Percentiles rank a stretch among this genome's conserved stretches.
These are phyloP conservation scores for Alternaria consortialis DNA, from an alignment of 2,329 filamentous ascomycete genomes.

Conservation along the genomic window DNA sequence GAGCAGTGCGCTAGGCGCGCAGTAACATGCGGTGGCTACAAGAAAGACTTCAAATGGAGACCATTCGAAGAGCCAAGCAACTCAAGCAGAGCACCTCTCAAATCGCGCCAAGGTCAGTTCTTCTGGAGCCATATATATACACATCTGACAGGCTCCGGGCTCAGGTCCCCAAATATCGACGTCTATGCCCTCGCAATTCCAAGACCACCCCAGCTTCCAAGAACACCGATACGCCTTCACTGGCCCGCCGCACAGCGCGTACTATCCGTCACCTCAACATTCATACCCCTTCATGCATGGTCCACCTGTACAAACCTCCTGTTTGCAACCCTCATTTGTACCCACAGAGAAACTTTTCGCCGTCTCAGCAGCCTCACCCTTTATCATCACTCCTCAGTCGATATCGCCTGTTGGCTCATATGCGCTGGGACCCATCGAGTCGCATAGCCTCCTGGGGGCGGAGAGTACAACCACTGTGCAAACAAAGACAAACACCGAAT, in stretches of 20 bases:
- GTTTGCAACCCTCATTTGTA: constrained; percentile 22
- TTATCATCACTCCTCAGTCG: constrained; percentile 33
- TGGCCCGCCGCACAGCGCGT: constrained; percentile 16
- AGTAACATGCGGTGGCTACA: constrained; percentile 74
- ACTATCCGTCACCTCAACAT: constrained; percentile 23
- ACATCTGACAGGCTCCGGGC: constrained; percentile 23
- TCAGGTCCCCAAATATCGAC: constrained; percentile 15
- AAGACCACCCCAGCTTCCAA: not conserved
- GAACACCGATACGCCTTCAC: constrained; percentile 18
- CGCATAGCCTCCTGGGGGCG: constrained; percentile 52
- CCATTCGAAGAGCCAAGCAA: constrained; percentile 72
- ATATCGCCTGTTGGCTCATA: constrained; percentile 44
- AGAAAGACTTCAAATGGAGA: constrained; percentile 79
- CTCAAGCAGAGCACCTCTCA: constrained; percentile 53
- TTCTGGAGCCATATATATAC: not conserved
- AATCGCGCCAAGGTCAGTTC: constrained; percentile 58
- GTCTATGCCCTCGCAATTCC: constrained; percentile 12
- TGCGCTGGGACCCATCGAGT: constrained; percentile 47
- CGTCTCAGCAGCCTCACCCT: constrained; percentile 33
- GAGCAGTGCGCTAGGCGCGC: constrained; percentile 71
- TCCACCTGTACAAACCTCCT: constrained; percentile 19
- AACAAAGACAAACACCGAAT: constrained; percentile 42
- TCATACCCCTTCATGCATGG: constrained; percentile 19
- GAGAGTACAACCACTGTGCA: constrained; percentile 38
- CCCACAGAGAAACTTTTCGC: constrained; percentile 17